Evolutionary conservation across 164 flowering plant genomes (phyloP).

Genomic region (Aristolochia fimbriata): DNA sequence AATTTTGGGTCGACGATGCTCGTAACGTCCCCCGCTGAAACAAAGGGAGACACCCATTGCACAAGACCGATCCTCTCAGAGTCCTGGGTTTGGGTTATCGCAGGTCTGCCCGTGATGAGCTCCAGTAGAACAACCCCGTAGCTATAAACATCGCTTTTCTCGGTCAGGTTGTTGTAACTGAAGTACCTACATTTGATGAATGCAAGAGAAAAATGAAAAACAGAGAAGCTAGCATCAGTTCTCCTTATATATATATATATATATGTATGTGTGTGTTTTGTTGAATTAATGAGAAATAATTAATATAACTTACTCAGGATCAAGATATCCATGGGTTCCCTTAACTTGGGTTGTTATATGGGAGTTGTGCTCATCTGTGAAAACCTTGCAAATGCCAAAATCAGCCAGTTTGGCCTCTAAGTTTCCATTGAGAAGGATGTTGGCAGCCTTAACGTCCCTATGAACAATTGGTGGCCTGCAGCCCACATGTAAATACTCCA

Average conservation of each 20-base stretch:
- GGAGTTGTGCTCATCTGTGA: slow-evolving; percentile 7
- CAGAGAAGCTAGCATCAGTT: neutral
- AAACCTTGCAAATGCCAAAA: neutral
- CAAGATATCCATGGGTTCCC: slow-evolving; percentile 6
- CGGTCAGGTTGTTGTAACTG: neutral
- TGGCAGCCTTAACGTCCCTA: neutral
- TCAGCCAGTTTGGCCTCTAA: too few species aligned
- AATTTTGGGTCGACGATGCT: neutral
- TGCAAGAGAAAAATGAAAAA: neutral
- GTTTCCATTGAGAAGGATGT: too few species aligned
- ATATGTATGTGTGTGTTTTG: too few species aligned
- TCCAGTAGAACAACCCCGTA: slow-evolving; percentile 1
- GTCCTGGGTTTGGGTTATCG: neutral
- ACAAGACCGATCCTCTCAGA: neutral
- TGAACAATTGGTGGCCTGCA: neutral
- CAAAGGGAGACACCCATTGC: neutral
- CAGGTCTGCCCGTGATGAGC: slow-evolving; percentile 4
- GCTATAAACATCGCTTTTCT: slow-evolving; percentile 8
- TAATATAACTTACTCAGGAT: slow-evolving; percentile 8
- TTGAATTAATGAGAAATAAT: too few species aligned
- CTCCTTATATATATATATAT: too few species aligned
- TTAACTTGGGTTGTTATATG: neutral
- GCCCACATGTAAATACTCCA: too few species aligned
- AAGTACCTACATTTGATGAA: neutral
- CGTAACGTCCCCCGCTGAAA: neutral